Evolutionary conservation across 2,329 filamentous ascomycete species (phyloP).

Genomic region (Aureobasidium sp.): DNA sequence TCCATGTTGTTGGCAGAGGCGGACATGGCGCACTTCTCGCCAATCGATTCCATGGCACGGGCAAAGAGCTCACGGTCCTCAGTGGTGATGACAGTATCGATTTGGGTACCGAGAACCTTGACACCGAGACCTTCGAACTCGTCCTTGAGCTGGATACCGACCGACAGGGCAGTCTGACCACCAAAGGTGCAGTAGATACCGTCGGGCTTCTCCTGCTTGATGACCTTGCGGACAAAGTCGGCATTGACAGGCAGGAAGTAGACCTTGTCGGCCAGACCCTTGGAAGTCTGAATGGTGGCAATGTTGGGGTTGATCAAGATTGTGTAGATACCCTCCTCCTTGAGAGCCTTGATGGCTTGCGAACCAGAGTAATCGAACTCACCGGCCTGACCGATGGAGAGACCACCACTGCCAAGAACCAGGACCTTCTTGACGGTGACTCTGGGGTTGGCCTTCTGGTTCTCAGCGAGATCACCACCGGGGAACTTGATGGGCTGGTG

Average conservation of each 20-base stretch:
- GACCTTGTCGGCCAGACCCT: conserved; percentile 95
- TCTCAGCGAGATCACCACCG: conserved; percentile 73
- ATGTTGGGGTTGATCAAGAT: conserved; percentile 99
- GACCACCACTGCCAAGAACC: conserved; percentile 85
- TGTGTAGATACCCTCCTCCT: conserved; percentile 97
- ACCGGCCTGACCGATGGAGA: conserved; percentile 95
- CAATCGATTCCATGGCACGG: conserved; percentile 95
- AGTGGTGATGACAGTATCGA: conserved; percentile 96
- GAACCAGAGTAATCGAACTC: conserved; percentile 99
- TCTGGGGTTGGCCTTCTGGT: conserved; percentile 65
- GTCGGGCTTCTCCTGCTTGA: conserved; percentile 87
- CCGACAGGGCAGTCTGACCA: conserved; percentile 92
- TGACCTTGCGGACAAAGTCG: conserved; percentile 96
- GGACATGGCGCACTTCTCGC: conserved; percentile 96
- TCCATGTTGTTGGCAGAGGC: conserved; percentile 83
- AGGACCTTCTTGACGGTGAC: conserved; percentile 91
- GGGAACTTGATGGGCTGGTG: conserved; percentile 75
- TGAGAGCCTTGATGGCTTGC: conserved; percentile 96
- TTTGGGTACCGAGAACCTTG: conserved; percentile 89
- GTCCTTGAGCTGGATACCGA: conserved; percentile 95
- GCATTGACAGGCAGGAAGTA: conserved; percentile 97
- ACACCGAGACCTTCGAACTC: conserved; percentile 91
- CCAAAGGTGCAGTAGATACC: conserved; percentile 97
- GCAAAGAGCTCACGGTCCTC: conserved; percentile 97
- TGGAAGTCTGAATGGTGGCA: conserved; percentile 96